phyloP scores from a whole-genome alignment of 2,329 filamentous ascomycete genomes.

The Trichoderma pleuroti region DNA sequence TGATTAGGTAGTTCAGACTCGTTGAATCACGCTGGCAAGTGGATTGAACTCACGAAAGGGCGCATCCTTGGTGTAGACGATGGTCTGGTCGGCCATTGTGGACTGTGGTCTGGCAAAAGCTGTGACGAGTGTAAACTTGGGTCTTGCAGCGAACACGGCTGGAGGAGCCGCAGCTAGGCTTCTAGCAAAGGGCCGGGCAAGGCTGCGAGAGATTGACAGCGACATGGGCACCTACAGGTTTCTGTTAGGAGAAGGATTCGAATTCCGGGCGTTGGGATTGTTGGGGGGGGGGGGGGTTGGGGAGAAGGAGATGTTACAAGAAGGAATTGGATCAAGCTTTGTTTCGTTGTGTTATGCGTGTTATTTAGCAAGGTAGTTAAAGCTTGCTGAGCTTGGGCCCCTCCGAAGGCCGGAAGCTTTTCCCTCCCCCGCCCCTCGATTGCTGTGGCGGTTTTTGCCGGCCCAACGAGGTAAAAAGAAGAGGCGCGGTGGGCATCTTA shows the following conservation, averaged over 20 bases:
- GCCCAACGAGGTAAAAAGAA: slow-evolving; percentile 17
- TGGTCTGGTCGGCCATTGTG: slow-evolving; percentile 47
- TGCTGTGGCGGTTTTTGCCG: slow-evolving; percentile 21
- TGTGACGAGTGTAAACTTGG: slow-evolving; percentile 33
- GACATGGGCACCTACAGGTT: slow-evolving; percentile 28
- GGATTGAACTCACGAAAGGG: slow-evolving; percentile 48
- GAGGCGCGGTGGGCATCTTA: slow-evolving; percentile 2
- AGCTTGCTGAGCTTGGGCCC: background rate
- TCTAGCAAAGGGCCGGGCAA: slow-evolving; percentile 18
- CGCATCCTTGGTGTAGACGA: slow-evolving; percentile 57
- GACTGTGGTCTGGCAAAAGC: slow-evolving; percentile 32
- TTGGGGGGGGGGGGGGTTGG: background rate
- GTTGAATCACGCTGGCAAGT: background rate
- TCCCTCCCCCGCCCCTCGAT: slow-evolving; percentile 5
- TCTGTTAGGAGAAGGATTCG: background rate
- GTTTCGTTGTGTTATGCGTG: background rate
- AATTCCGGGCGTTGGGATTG: background rate
- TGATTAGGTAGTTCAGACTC: background rate
- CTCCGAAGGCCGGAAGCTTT: slow-evolving; percentile 17
- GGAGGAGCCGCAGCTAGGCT: slow-evolving; percentile 9
- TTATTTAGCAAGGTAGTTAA: slow-evolving; percentile 9
- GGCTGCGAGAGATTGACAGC: slow-evolving; percentile 24
- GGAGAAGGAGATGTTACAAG: background rate
- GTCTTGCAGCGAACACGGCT: slow-evolving; percentile 15
- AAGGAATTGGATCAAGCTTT: background rate